These are phyloP conservation scores for Sporothrix mexicana DNA, from an alignment of 2,329 filamentous ascomycete species.

Conservation along the genomic window DNA sequence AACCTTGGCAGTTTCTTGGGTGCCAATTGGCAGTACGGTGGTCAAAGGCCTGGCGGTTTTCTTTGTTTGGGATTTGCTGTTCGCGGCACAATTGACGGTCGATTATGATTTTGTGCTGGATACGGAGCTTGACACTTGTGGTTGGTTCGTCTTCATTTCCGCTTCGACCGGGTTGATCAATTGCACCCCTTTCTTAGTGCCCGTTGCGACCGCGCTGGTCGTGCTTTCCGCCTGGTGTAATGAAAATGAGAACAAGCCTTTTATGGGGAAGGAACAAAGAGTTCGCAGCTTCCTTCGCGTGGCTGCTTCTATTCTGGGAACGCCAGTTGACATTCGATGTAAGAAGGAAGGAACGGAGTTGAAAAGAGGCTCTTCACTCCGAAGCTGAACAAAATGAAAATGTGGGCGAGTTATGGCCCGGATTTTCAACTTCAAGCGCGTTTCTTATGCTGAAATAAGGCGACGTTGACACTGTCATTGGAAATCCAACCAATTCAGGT, in stretches of 20 bases:
- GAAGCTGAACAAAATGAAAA: background rate
- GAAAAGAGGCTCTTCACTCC: background rate
- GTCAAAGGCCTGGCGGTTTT: too few relatives aligned
- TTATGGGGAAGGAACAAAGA: too few relatives aligned
- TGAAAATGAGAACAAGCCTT: background rate
- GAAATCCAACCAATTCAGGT: background rate
- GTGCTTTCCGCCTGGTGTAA: background rate
- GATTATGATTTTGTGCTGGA: background rate
- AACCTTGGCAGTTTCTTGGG: background rate
- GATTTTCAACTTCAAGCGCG: background rate
- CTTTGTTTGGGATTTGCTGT: background rate
- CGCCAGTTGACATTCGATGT: background rate
- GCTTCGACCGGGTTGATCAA: background rate
- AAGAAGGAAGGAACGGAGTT: constrained; percentile 14
- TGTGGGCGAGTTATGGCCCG: background rate
- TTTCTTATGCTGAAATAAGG: background rate
- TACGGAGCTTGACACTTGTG: background rate
- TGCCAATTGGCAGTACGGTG: background rate
- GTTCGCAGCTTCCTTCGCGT: background rate
- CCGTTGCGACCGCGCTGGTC: background rate
- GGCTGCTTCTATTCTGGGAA: background rate
- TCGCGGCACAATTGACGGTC: background rate
- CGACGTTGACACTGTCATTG: background rate
- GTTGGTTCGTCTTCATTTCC: background rate
- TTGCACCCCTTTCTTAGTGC: constrained; percentile 8